phyloP scores from a whole-genome alignment of 2,329 filamentous ascomycete species.

The Fusarium hostae region DNA sequence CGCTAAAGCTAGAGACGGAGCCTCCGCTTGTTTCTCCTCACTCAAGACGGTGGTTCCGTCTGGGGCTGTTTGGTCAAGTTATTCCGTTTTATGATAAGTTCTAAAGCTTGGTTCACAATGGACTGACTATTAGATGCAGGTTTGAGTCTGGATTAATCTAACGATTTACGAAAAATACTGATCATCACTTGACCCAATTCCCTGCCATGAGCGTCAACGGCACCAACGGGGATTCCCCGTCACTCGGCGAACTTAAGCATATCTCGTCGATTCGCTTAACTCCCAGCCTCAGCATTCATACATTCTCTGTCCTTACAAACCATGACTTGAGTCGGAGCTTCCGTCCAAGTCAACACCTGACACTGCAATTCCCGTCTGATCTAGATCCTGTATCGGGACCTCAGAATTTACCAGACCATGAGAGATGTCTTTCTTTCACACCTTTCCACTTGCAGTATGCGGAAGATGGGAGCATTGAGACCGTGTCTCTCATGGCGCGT shows the following conservation, averaged over 20 bases:
- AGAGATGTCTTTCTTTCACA: slow-evolving; percentile 11
- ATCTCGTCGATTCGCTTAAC: slow-evolving; percentile 16
- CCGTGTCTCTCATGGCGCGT: neutral
- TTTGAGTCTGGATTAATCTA: neutral
- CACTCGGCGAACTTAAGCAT: neutral
- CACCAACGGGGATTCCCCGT: neutral
- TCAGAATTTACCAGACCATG: slow-evolving; percentile 6
- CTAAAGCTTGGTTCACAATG: neutral
- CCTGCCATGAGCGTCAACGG: neutral
- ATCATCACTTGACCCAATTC: neutral
- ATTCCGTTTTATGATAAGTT: neutral
- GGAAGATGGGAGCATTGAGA: neutral
- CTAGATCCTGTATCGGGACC: slow-evolving; percentile 16
- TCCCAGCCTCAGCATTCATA: slow-evolving; percentile 5
- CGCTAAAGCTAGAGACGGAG: neutral
- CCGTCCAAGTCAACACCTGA: slow-evolving; percentile 9
- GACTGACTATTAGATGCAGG: slow-evolving; percentile 4
- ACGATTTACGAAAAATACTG: neutral
- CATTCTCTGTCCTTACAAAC: neutral
- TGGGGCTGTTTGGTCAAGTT: neutral
- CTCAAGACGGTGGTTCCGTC: slow-evolving; percentile 9
- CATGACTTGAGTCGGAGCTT: neutral
- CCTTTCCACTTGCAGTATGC: neutral
- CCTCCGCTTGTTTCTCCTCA: slow-evolving; percentile 3
- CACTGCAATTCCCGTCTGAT: slow-evolving; percentile 9